phyloP scores from a whole-genome alignment of 345 rosid species.

The Rubroshorea leprosula region DNA sequence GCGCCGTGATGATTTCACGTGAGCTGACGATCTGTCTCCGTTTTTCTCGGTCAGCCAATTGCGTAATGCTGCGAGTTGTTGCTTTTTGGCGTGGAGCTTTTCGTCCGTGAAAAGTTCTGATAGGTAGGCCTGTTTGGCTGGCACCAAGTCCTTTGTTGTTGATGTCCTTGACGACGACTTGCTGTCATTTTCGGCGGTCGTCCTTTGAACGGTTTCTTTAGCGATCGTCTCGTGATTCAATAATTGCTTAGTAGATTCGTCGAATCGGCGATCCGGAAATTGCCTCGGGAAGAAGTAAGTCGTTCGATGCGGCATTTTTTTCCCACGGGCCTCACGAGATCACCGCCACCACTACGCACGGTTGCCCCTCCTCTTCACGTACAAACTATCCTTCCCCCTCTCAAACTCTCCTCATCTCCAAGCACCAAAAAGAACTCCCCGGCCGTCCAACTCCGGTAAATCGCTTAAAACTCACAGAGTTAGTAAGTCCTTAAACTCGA shows the following conservation, averaged over 20 bases:
- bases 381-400: not conserved
- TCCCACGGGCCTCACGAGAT: slow-evolving; percentile 16
- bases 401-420: not conserved
- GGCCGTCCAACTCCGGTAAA: not conserved
- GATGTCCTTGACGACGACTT: slow-evolving; percentile 21
- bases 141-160: not conserved
- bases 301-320: slow-evolving; percentile 87
- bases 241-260: slow-evolving; percentile 35
- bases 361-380: not conserved
- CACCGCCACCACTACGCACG: slow-evolving; percentile 3
- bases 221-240: slow-evolving; percentile 47
- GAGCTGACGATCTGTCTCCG: slow-evolving; percentile 27
- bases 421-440: slow-evolving; percentile 2
- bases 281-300: slow-evolving; percentile 99
- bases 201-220: slow-evolving; percentile 3
- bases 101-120: slow-evolving; percentile 58
- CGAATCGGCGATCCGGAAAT: slow-evolving; percentile 76
- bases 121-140: slow-evolving; percentile 20
- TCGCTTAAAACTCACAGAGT: not conserved
- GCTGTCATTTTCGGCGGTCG: slow-evolving; percentile 25
- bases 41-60: slow-evolving; percentile 65
- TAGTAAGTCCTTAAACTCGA: not conserved
- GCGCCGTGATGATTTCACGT: slow-evolving; percentile 31
- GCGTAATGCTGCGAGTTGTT: slow-evolving; percentile 51
- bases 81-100: slow-evolving; percentile 45